These are phyloP conservation scores for Endotrypanum monterogeii DNA, from an alignment of 208 protist genomes.

Conservation along the genomic window DNA sequence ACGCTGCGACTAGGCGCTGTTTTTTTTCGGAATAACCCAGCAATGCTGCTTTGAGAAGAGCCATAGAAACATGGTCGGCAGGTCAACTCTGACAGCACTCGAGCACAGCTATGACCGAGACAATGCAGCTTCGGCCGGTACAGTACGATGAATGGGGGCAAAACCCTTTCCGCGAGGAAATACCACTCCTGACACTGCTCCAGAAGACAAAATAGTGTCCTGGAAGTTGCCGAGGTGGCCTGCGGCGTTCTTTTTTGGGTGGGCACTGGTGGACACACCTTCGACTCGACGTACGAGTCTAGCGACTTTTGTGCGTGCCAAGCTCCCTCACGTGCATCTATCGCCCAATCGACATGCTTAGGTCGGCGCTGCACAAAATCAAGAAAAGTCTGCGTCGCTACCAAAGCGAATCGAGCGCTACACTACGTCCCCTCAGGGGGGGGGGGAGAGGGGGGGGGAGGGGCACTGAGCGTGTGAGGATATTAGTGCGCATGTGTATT, in stretches of 20 bases:
- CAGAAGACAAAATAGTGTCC: constrained; percentile 19
- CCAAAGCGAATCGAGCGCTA: constrained; percentile 32
- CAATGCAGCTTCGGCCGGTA: constrained; percentile 18
- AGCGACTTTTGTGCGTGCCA: constrained; percentile 44
- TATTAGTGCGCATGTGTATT: background rate
- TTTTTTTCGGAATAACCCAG: constrained; percentile 14
- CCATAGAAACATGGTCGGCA: background rate
- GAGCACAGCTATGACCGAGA: constrained; percentile 3
- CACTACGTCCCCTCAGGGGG: constrained; percentile 25
- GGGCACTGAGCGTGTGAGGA: background rate
- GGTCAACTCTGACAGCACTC: constrained; percentile 13
- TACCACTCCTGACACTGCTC: constrained; percentile 13
- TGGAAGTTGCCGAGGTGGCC: constrained; percentile 23
- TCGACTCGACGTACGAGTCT: constrained; percentile 36
- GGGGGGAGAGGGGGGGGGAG: background rate
- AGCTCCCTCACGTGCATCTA: constrained; percentile 39
- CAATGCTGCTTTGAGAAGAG: constrained; percentile 13
- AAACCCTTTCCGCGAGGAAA: constrained; percentile 26
- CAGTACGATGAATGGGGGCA: too few relatives aligned
- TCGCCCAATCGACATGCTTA: constrained; percentile 54
- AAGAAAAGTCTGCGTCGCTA: constrained; percentile 34
- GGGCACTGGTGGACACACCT: constrained; percentile 20
- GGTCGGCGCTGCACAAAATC: constrained; percentile 58
- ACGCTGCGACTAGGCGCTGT: constrained; percentile 4
- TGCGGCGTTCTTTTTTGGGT: constrained; percentile 17